Evolutionary conservation across 148 eudicot species (phyloP).

Genomic region (Cornus florida): DNA sequence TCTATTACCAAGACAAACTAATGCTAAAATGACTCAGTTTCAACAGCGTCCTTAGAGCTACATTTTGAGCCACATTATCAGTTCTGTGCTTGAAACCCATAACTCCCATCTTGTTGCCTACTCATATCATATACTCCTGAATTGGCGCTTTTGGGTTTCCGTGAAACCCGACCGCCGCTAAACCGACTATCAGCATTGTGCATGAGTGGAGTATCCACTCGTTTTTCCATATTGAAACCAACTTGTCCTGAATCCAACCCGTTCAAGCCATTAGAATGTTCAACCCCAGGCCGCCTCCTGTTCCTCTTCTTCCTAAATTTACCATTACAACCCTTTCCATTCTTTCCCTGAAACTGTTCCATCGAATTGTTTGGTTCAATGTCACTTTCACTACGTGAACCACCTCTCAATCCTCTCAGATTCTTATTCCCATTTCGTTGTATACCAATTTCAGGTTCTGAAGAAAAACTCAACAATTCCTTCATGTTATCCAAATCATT

Average conservation of each 20-base stretch:
- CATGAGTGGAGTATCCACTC: not conserved
- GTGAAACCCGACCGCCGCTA: not conserved
- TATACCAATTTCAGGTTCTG: too few relatives aligned
- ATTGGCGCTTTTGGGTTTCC: not conserved
- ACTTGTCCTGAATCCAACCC: not conserved
- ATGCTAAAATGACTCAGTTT: not conserved
- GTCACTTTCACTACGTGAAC: too few relatives aligned
- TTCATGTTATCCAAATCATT: too few relatives aligned
- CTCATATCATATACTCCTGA: conserved; percentile 33
- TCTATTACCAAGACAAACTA: not conserved
- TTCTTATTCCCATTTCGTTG: too few relatives aligned
- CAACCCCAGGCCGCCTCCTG: not conserved
- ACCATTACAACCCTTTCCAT: conserved; percentile 11
- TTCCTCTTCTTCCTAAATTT: not conserved
- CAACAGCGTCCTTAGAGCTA: not conserved
- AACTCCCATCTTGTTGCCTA: conserved; percentile 40
- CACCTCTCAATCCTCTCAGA: too few relatives aligned
- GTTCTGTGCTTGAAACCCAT: conserved; percentile 17
- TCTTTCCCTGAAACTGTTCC: too few relatives aligned
- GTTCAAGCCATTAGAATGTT: conserved; percentile 2
- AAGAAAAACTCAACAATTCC: too few relatives aligned
- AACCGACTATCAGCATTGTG: not conserved
- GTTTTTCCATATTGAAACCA: not conserved
- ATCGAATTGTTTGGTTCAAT: too few relatives aligned
- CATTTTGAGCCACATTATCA: not conserved